Evolutionary conservation across 1,139 yeast species (phyloP), one percentile per base, ranked within the genome.

Genomic region (Blastobotrys aristatus): DNA sequence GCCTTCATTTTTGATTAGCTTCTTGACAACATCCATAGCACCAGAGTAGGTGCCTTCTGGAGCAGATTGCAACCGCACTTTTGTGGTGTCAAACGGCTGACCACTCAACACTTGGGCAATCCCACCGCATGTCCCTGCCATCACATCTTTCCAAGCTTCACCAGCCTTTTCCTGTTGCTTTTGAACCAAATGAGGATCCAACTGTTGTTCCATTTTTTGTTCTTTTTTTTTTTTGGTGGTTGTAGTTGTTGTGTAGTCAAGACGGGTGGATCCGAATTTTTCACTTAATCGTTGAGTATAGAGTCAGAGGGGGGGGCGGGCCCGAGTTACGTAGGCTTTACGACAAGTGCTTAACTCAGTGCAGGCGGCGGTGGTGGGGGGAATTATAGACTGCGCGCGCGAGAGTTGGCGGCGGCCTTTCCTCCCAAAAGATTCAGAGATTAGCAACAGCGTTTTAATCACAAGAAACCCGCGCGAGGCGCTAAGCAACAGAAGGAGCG

Each of bases 71-170:
- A 90, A 73, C 54, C 97, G 76, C 33, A 90, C 97, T 66, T 89
- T 90, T 41, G 94, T 87, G 10, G 96, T 87, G 65, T 90, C 97
- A 60, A 90, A 90, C 11, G 97, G 97, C 67, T 90, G 97, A 29
- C 97, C 97, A n/a, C 84, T 87, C 41, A 90, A 71, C 13, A 90
- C 97, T 68, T 90, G 97, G 14, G 96, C 68, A 40, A 90, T 79
- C 50, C 97, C 97, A 52, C 97, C 97, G 62, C 86, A 75, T 30
- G 96, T 89, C 10, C 97, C 97, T 4, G 95, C 95, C 53, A 85
- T 71, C 46, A 90, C 76, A 64, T 90, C 97, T 61, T 88, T 89
- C 29, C 74, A 61, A 2, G 88, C 92, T 57, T 45, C 89, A 80
- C 43, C 62, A 57, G 42, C 47, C 46, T 32, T 56, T 57, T 27